Evolutionary conservation across 352 stramenopile species (phyloP), one percentile per base, ranked within the genome.

Genomic region (Globisporangium canariense): DNA sequence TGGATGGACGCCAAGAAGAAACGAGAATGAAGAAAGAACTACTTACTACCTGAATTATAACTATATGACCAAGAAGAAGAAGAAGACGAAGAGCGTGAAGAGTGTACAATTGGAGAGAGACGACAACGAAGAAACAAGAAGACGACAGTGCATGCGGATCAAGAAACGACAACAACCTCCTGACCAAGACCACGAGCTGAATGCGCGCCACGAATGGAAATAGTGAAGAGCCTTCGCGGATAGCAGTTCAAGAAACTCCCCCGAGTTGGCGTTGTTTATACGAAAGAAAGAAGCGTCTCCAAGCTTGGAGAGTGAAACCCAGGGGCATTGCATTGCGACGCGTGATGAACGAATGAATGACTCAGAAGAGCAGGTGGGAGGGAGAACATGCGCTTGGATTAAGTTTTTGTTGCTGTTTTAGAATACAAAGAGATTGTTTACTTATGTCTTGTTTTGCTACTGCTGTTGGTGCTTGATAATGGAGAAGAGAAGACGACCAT

Each of bases 101-200:
- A 58, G 52, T 58, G 52, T 58, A 58, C 52, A 46, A 58, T 58
- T 43, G 18, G 52, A 58, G 52, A 58, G 52, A n/a, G 46, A n/a
- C 18, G n/a, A 43, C 16, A 47, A 47, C 4, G 18, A 58, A 41
- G 8, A 58, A 20, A 58, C 2, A 38, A 36, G 34, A 25, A 38
- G 22, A 46, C 2, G 13, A 36, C 14, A 36, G 28, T 28, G 50
- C 50, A 56, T 47, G n/a, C 40, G 50, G 14, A 25, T 25, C 28
- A 28, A 56, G 10, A 30, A 41, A 20, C 40, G 18, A 16, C 1
- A 36, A 55, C 28, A 7, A 56, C 18, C 14, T 16, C 10, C 40
- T 18, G 43, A 25, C 11, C 18, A 50, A 50, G 43, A 50, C 43
- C 18, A 50, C 43, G 18, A 50, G 40, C 40, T 4, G 5, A 4